Evolutionary conservation across 768 basidiomycete genomes (phyloP).

Genomic region (Boletus tomentosulus): DNA sequence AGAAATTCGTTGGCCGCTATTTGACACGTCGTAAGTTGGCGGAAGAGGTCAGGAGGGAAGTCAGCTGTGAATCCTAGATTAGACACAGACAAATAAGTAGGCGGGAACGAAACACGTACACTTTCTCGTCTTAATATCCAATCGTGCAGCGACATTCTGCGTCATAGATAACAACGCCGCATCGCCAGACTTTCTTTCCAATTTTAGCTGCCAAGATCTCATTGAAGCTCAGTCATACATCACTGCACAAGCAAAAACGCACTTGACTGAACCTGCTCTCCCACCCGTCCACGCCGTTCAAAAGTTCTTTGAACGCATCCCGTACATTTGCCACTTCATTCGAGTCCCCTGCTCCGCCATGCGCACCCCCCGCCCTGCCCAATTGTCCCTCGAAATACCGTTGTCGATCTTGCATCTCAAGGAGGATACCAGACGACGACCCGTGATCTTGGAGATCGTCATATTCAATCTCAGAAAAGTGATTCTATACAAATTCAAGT

Average conservation of each 20-base stretch:
- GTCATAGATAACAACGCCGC: conserved; percentile 73
- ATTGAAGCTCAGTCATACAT: not conserved
- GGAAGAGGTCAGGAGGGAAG: conserved; percentile 72
- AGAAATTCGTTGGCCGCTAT: conserved; percentile 94
- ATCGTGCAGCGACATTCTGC: conserved; percentile 66
- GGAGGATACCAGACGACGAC: conserved; percentile 59
- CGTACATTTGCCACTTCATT: conserved; percentile 42
- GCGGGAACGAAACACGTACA: conserved; percentile 39
- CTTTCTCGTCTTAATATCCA: conserved; percentile 63
- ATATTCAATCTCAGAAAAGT: conserved; percentile 66
- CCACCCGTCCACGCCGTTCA: conserved; percentile 52
- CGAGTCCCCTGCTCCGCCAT: conserved; percentile 2
- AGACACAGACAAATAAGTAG: not conserved
- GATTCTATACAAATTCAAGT: conserved; percentile 17
- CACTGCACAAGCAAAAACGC: conserved; percentile 5
- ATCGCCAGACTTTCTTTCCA: conserved; percentile 66
- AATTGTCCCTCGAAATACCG: conserved; percentile 75
- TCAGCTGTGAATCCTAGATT: conserved; percentile 46
- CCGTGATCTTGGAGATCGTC: conserved; percentile 79
- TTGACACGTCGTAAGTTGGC: conserved; percentile 85
- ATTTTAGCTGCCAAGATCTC: conserved; percentile 45
- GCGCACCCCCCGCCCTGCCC: conserved; percentile 20
- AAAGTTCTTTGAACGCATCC: conserved; percentile 44
- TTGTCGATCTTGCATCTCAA: conserved; percentile 86
- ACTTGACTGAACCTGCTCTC: conserved; percentile 55